phyloP scores from a whole-genome alignment of 768 basidiomycete species.

The Lyophyllum atratum region DNA sequence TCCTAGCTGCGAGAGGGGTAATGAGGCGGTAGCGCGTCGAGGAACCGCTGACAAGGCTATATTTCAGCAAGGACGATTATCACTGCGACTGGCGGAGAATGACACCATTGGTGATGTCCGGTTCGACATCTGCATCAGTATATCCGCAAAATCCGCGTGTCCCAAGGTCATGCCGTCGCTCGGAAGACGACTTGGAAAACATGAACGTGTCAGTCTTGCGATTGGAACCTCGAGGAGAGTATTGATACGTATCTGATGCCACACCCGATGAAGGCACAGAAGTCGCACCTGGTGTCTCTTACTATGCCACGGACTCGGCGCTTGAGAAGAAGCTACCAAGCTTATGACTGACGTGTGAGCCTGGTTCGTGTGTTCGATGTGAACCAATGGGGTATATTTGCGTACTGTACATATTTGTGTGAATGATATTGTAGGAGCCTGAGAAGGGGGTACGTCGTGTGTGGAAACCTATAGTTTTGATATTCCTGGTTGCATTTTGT shows the following conservation, averaged over 20 bases:
- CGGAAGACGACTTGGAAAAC: neutral
- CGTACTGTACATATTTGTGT: slow-evolving; percentile 13
- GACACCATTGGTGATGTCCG: neutral
- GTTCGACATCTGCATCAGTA: neutral
- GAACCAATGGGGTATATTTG: slow-evolving; percentile 8
- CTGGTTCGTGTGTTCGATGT: neutral
- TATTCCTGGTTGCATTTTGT: slow-evolving; percentile 69
- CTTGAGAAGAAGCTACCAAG: neutral
- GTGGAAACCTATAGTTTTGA: slow-evolving; percentile 42
- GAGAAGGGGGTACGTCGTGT: neutral
- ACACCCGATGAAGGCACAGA: neutral
- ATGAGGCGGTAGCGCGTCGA: neutral
- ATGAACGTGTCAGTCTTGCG: neutral
- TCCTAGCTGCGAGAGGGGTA: neutral
- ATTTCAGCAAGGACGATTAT: neutral
- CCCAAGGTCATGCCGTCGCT: too few species aligned
- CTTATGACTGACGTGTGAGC: neutral
- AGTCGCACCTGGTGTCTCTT: neutral
- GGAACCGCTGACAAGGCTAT: neutral
- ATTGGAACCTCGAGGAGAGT: neutral
- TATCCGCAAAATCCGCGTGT: neutral
- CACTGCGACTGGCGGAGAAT: neutral
- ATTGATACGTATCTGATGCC: slow-evolving; percentile 9
- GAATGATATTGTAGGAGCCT: slow-evolving; percentile 3
- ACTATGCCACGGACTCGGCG: neutral